Conservation (phyloP, 306 rosid genomes). For the Begonia masoniana region DNA sequence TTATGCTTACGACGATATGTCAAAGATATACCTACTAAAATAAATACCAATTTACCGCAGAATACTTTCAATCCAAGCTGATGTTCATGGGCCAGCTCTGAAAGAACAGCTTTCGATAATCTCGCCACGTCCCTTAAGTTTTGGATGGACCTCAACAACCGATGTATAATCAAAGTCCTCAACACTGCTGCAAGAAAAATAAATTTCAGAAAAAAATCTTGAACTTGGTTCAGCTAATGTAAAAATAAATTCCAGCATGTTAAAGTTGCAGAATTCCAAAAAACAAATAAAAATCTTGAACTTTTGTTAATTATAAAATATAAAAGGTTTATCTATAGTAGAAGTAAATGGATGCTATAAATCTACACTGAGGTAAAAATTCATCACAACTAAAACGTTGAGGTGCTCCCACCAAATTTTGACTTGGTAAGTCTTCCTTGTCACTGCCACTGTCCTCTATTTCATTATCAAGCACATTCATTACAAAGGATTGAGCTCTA, state of each 20-base stretch:
- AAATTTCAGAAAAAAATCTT: no score
- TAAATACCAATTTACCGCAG: neutral
- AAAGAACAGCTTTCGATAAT: constrained; percentile 49
- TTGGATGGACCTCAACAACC: constrained; percentile 30
- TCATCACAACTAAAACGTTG: constrained; percentile 42
- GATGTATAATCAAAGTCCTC: constrained; percentile 28
- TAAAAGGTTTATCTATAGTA: neutral
- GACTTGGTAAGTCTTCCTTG: constrained; percentile 22
- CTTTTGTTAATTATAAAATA: no score
- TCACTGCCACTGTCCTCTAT: constrained; percentile 27
- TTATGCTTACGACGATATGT: no score
- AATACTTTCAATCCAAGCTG: constrained; percentile 52
- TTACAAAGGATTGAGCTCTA: no score
- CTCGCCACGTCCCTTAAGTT: constrained; percentile 49
- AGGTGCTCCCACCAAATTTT: constrained; percentile 10
- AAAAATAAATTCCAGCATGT: constrained; percentile 3
- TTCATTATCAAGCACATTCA: constrained; percentile 50
- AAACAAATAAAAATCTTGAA: no score
- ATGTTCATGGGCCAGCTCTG: constrained; percentile 51
- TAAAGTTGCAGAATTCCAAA: neutral
- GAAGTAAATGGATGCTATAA: neutral
- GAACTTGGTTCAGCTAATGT: neutral
- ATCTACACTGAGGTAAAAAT: constrained; percentile 39
- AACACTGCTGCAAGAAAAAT: constrained; percentile 40
- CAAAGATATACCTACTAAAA: neutral